Percentiles rank a stretch among this genome's conserved stretches.
Conservation (phyloP, 164 flowering plant genomes). For the Platanus orientalis region DNA sequence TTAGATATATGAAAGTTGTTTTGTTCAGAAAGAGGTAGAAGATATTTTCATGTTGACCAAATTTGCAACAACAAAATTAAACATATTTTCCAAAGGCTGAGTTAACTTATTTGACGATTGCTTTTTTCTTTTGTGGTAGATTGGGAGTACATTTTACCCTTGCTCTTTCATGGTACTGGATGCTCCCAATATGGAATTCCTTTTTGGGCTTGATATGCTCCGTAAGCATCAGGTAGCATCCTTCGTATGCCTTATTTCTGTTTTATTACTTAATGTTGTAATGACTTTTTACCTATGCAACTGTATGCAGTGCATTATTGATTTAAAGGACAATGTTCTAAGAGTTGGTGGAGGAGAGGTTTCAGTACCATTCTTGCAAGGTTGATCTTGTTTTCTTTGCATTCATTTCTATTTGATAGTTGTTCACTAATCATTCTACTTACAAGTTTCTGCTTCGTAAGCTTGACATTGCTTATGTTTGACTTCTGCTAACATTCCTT, state of each 20-base stretch:
- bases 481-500: neutral
- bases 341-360: slow-evolving; percentile 99
- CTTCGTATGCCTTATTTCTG: slow-evolving; percentile 1
- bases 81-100: neutral
- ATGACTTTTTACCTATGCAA: slow-evolving; percentile 7
- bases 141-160: slow-evolving; percentile 86
- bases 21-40: too few species aligned
- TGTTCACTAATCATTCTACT: neutral
- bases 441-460: neutral
- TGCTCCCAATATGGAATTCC: slow-evolving; percentile 93
- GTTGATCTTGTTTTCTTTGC: slow-evolving; percentile 27
- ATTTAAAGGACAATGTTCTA: slow-evolving; percentile 86
- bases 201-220: slow-evolving; percentile 97
- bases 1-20: neutral
- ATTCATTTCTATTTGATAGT: neutral
- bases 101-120: neutral
- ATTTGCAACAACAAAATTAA: too few species aligned
- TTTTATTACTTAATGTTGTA: neutral
- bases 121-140: slow-evolving; percentile 33
- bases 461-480: neutral
- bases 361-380: slow-evolving; percentile 88
- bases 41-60: too few species aligned
- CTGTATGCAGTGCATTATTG: slow-evolving; percentile 80
- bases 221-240: slow-evolving; percentile 86
- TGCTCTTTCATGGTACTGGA: slow-evolving; percentile 90